Base-by-base conservation (phyloP, 371 early-diverging fungal genomes). In the Circinella minor region DNA sequence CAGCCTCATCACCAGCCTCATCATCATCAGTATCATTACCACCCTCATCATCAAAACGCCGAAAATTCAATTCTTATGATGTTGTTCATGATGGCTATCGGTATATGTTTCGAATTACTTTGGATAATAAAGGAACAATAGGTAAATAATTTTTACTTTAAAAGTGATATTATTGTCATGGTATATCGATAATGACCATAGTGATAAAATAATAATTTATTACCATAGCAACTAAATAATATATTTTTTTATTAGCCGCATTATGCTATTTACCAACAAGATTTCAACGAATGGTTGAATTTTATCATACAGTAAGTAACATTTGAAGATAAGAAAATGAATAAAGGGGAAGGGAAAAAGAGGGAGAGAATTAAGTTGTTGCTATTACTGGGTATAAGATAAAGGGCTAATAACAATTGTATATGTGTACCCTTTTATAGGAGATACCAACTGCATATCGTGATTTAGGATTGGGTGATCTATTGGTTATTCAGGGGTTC, bases 181-280 rank as follows among this genome's bases (percentile, higher is more conserved):
- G 27, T 27, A 27, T 27, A 27, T 27, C 27, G 27, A 27, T 27
- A 27, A 2, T 43, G 9, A 43, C 43, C 43, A 43, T 43, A 11
- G 54, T 36, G 34, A 36, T 51, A 18, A 49, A 47, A 37, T 49
- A 49, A 34, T 3, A n/a, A 54, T 11, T 36, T 37, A 38, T 36
- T 11, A 9, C 43, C 11, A 43, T 43, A 6, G 43, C 27, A 27
- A 27, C 27, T 27, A 27, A 27, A 27, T 27, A 27, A 43, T 43
- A 43, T 11, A 43, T 11, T 11, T 3, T 43, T 43, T 9, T 49
- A 38, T 64, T 27, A 75, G 75, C 75, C 13, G 75, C 75, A n/a
- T 47, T 71, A 7, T 77, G 77, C 36, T 77, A 77, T 55, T 64
- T 77, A 39, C 77, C 77, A 20, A 77, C 77, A 4, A 69, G 69